Base-by-base conservation (phyloP, 2,329 filamentous ascomycete genomes). In the Arthrobotrys entomopaga region DNA sequence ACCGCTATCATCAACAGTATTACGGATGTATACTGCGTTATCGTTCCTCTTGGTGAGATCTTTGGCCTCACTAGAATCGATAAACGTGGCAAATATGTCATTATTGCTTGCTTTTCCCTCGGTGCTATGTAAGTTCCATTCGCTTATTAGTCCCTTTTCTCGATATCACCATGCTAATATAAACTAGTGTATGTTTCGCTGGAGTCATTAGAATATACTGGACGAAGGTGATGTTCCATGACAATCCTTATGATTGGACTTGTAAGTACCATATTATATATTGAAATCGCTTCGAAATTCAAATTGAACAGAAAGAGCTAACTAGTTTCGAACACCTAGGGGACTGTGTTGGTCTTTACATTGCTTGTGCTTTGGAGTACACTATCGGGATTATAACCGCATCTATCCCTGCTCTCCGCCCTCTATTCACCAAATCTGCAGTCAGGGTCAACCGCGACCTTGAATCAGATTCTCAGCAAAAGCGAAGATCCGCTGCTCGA, bases 21-120 rank as follows among this genome's bases (percentile, higher is more conserved):
- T 0, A 73, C 69, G 10, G 69, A 73, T 13, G 59, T 73, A 13
- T 73, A 73, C 56, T 73, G 69, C 46, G 69, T 73, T 22, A 66
- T 73, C 24, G 69, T 73, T 8, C 69, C 69, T 26, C 29, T 73
- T 13, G 69, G 69, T 1, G 69, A 73, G 29, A 66, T 73, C 24
- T 73, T 48, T 42, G 69, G 69, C 5, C 54, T 73, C 7, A 65
- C 61, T 4, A 61, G 56, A 20, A 56, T 73, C 11, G 69, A 73
- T 8, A 66, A 34, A 42, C 53, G 54, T 56, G 69, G 69, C 16
- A 73, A 73, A 16, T 66, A 56, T 57, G 53, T 73, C 1, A 29
- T 66, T 15, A 48, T 63, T 15, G 34, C 61, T 8, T 73, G 69
- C 22, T 73, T 73, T 40, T 60, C 56, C 15, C 40, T 73, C 8